A percentile compares a stretch with the other conserved stretches of the same genome.
Conservation (phyloP, 805 yeast genomes). For the Candida coquimbonensis region DNA sequence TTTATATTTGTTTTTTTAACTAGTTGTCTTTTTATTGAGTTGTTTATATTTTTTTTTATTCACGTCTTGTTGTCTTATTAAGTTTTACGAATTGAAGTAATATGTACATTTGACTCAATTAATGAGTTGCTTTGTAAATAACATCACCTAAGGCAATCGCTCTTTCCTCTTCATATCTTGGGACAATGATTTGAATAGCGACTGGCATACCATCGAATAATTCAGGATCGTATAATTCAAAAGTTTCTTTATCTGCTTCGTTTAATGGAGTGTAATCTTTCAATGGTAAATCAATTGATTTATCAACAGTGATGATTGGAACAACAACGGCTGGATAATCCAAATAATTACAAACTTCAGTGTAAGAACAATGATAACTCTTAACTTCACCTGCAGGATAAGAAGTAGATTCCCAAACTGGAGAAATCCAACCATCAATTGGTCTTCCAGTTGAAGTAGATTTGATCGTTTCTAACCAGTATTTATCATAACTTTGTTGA, state of each 20-base stretch:
- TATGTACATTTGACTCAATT: too few species aligned
- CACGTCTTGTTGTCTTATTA: too few species aligned
- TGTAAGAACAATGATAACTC: slow-evolving; percentile 34
- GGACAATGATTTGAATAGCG: slow-evolving; percentile 45
- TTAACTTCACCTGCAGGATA: slow-evolving; percentile 33
- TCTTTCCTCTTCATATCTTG: slow-evolving; percentile 49
- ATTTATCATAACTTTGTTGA: slow-evolving; percentile 31
- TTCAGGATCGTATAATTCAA: slow-evolving; percentile 40
- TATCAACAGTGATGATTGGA: slow-evolving; percentile 37
- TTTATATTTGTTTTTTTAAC: too few species aligned
- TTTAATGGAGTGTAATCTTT: slow-evolving; percentile 18
- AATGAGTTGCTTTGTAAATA: background rate
- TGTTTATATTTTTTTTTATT: too few species aligned
- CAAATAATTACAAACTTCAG: slow-evolving; percentile 33
- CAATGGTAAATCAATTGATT: slow-evolving; percentile 25
- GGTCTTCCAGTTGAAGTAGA: slow-evolving; percentile 31
- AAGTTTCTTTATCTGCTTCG: slow-evolving; percentile 25
- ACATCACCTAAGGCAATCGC: slow-evolving; percentile 11
- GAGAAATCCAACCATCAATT: slow-evolving; percentile 42
- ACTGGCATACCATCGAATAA: slow-evolving; percentile 47
- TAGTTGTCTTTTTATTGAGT: too few species aligned
- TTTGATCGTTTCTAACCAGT: slow-evolving; percentile 29
- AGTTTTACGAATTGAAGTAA: too few species aligned
- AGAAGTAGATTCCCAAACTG: slow-evolving; percentile 37
- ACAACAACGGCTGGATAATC: slow-evolving; percentile 36